phyloP scores from a whole-genome alignment of 345 rosid species.

The Camelina neglecta region DNA sequence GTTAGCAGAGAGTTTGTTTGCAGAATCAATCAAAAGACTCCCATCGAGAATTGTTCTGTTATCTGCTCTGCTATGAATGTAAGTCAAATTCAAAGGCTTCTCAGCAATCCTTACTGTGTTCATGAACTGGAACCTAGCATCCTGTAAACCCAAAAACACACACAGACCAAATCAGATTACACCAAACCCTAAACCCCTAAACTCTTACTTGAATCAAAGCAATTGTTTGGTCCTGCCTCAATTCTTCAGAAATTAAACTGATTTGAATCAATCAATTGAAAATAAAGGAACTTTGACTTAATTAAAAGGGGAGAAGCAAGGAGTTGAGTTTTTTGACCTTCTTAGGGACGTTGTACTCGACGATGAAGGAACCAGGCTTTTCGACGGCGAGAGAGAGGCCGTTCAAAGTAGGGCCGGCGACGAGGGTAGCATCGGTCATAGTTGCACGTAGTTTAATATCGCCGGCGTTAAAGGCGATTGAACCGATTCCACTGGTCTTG shows the following conservation, averaged over 20 bases:
- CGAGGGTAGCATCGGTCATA: slow-evolving; percentile 81
- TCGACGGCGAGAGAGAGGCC: slow-evolving; percentile 78
- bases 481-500: slow-evolving; percentile 58
- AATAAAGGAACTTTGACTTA: neutral
- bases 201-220: neutral
- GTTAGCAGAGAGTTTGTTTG: slow-evolving; percentile 81
- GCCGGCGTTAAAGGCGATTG: slow-evolving; percentile 62
- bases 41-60: slow-evolving; percentile 79
- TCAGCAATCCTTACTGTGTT: slow-evolving; percentile 68
- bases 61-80: slow-evolving; percentile 71
- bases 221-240: neutral
- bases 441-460: slow-evolving; percentile 80
- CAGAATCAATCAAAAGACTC: slow-evolving; percentile 58
- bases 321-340: slow-evolving; percentile 46
- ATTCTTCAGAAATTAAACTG: slow-evolving; percentile 3
- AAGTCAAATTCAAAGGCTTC: slow-evolving; percentile 83
- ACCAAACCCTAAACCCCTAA: neutral
- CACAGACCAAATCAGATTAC: neutral
- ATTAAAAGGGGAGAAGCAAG: slow-evolving; percentile 7
- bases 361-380: slow-evolving; percentile 80
- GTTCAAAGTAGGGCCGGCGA: slow-evolving; percentile 76
- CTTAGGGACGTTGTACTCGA: slow-evolving; percentile 83
- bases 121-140: slow-evolving; percentile 94
- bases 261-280: neutral
- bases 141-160: slow-evolving; percentile 48